Evolutionary conservation across 1,284 basidiomycete species (phyloP).

Genomic region (Rhodotorula sp.): DNA sequence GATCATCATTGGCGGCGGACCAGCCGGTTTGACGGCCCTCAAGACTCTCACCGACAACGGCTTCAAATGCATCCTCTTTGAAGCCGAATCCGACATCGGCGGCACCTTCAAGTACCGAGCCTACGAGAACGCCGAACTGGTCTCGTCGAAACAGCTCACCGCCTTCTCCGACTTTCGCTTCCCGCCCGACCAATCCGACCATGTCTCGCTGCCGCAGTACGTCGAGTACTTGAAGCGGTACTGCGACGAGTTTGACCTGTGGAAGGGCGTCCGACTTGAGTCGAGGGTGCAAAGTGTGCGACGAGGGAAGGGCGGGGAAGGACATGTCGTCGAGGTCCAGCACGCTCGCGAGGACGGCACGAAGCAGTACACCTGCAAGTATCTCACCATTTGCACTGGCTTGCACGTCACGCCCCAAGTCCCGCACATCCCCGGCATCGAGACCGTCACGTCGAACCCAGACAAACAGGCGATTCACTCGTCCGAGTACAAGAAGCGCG

Average conservation of each 20-base stretch:
- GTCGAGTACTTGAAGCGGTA: constrained; percentile 62
- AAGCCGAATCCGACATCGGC: constrained; percentile 62
- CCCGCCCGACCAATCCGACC: constrained; percentile 50
- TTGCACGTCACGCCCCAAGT: constrained; percentile 54
- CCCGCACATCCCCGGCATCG: constrained; percentile 56
- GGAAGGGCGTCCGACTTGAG: constrained; percentile 52
- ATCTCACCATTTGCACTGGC: constrained; percentile 56
- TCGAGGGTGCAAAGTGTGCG: constrained; percentile 55
- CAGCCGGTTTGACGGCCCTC: constrained; percentile 61
- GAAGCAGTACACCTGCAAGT: constrained; percentile 48
- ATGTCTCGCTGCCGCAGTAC: constrained; percentile 61
- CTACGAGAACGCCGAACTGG: constrained; percentile 59
- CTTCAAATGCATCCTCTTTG: constrained; percentile 59
- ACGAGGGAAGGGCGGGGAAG: constrained; percentile 47
- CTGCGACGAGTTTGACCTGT: constrained; percentile 55
- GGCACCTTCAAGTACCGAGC: constrained; percentile 57
- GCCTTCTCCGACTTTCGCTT: constrained; percentile 60
- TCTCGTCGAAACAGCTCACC: constrained; percentile 63
- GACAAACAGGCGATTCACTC: constrained; percentile 56
- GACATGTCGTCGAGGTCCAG: constrained; percentile 46
- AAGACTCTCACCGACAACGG: constrained; percentile 58
- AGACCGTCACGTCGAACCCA: constrained; percentile 18
- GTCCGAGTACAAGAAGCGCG: constrained; percentile 56
- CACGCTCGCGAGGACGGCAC: constrained; percentile 25
- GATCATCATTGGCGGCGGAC: constrained; percentile 51